A percentile compares a stretch with the other conserved stretches of the same genome.
These are phyloP conservation scores for Furcasterigmium furcatum DNA, from an alignment of 2,329 filamentous ascomycete species.

Conservation along the genomic window DNA sequence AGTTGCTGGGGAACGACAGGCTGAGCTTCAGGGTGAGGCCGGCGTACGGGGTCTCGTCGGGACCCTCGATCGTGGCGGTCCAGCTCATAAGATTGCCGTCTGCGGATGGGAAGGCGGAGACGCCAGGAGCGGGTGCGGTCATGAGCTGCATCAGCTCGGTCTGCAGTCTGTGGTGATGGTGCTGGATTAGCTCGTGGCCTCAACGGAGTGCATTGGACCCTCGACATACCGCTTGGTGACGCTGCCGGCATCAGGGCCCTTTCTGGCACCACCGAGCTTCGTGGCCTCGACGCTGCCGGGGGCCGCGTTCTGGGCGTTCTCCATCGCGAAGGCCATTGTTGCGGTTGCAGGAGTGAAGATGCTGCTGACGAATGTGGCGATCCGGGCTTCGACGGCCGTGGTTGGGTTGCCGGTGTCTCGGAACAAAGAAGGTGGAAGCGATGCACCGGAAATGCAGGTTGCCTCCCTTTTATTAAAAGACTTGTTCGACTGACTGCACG, in stretches of 20 bases:
- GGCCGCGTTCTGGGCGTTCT: constrained; percentile 64
- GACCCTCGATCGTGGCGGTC: constrained; percentile 91
- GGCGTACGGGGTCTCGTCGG: constrained; percentile 87
- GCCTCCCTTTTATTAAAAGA: neutral
- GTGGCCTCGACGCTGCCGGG: constrained; percentile 59
- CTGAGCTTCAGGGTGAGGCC: constrained; percentile 87
- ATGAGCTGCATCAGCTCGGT: constrained; percentile 98
- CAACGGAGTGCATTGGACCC: neutral
- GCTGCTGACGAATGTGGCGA: neutral
- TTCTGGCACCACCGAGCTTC: constrained; percentile 57
- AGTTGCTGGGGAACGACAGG: constrained; percentile 87
- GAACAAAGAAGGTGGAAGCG: too few relatives aligned
- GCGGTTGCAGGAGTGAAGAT: neutral
- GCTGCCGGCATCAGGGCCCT: constrained; percentile 64
- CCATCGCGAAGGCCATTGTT: constrained; percentile 41
- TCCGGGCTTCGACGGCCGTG: neutral
- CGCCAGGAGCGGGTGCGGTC: constrained; percentile 88
- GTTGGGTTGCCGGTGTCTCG: neutral
- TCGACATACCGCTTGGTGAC: constrained; percentile 69
- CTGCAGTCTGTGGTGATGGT: constrained; percentile 75
- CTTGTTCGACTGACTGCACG: neutral
- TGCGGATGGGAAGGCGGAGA: constrained; percentile 89
- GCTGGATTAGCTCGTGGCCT: too few relatives aligned
- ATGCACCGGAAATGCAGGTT: too few relatives aligned
- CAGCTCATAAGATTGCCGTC: constrained; percentile 89